A percentile compares a stretch with the other conserved stretches of the same genome.
These are phyloP conservation scores for Aspergillus sp. DNA, from an alignment of 2,329 filamentous ascomycete species.

Conservation along the genomic window DNA sequence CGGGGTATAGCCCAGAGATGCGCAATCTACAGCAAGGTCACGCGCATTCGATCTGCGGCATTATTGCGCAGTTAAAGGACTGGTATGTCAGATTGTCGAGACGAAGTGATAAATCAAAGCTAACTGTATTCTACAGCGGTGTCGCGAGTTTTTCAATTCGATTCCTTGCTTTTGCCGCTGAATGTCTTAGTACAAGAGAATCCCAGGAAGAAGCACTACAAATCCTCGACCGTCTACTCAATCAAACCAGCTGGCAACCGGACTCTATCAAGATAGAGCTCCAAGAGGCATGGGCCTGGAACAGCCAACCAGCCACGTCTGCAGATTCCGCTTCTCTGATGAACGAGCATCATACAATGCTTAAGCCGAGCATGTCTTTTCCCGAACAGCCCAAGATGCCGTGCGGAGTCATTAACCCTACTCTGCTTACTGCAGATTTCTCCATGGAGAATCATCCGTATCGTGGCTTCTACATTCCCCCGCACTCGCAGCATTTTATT, in stretches of 20 bases:
- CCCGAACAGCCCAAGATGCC: constrained; percentile 27
- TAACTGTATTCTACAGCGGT: constrained; percentile 40
- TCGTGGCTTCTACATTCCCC: constrained; percentile 70
- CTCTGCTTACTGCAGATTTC: constrained; percentile 67
- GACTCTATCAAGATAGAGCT: constrained; percentile 66
- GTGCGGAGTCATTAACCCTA: constrained; percentile 58
- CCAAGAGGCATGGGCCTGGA: constrained; percentile 71
- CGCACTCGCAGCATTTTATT: constrained; percentile 46
- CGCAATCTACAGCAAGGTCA: constrained; percentile 63
- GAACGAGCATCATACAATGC: constrained; percentile 11
- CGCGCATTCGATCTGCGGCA: constrained; percentile 80
- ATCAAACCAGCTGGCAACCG: constrained; percentile 72
- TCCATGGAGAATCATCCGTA: constrained; percentile 73
- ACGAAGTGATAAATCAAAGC: neutral
- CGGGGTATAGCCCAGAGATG: constrained; percentile 59
- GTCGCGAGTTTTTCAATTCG: constrained; percentile 73
- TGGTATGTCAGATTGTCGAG: constrained; percentile 36
- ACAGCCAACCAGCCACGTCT: constrained; percentile 16
- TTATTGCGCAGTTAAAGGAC: constrained; percentile 78
- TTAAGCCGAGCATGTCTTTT: constrained; percentile 17
- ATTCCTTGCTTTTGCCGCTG: constrained; percentile 69
- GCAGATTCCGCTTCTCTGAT: neutral
- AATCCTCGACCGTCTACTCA: constrained; percentile 68
- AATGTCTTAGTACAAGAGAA: constrained; percentile 58
- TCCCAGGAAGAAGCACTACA: constrained; percentile 76